Evolutionary conservation across 2,329 filamentous ascomycete species (phyloP), one percentile per base, ranked within the genome.

Genomic region (Neonectria punicea): DNA sequence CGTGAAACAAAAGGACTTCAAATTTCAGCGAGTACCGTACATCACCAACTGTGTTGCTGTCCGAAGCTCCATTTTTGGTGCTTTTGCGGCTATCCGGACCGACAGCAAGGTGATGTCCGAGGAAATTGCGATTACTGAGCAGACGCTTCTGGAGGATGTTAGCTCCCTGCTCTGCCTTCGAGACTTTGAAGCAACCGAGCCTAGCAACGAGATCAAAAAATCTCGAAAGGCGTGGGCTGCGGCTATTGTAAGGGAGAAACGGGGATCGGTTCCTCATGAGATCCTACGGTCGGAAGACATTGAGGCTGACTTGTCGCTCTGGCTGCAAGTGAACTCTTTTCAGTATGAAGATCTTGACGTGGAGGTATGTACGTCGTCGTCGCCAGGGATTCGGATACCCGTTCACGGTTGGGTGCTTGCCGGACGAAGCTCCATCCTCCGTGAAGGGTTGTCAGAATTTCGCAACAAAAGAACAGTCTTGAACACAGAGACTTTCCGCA

Each of bases 11-110:
- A 97, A 97, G 71, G 94, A 97, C 75, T 97, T 97, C 83, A 99
- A 99, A 77, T 99, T 98, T 71, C 90, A 95, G 73, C 90, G 96
- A 62, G 89, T 99, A 9, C 92, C 96, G 1, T 94, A 92, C 46
- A 87, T 99, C 61, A 97, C 93, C 2, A 90, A 94, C 39, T 93
- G 97, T 14, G 86, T 92, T 34, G 90, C 90, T 4, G 94, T 98
- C 8, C 87, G 94, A 69, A 95, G 94, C 71, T 98, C 96, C 36
- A 88, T 91, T 0, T 97, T 93, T 79, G 96, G 96, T 5, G 93
- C 95, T 0, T 98, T 95, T 81, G 92, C 93, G 36, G 94, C 93
- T 3, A 87, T 97, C 50, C 89, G 96, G 51, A 91, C 92, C 74
- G 94, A 98, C 73, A 93, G 90, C 67, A 90, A 94, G 74, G 89